A percentile compares a stretch with the other conserved stretches of the same genome.
phyloP scores from a whole-genome alignment of 352 stramenopile species.

The Peronosclerospora sorghi region DNA sequence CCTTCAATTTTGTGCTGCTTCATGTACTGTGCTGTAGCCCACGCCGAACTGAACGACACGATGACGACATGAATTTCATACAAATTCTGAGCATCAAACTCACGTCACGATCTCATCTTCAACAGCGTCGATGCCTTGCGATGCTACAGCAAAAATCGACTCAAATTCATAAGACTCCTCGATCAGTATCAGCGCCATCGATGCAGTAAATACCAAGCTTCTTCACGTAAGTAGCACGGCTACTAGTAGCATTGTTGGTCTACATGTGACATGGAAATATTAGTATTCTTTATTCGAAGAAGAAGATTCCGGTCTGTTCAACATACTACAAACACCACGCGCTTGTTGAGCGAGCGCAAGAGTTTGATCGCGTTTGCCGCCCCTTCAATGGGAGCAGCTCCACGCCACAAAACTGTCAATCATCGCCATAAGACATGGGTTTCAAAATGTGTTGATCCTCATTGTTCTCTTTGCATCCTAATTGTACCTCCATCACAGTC shows the following conservation, averaged over 20 bases:
- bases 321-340: conserved; percentile 71
- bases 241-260: conserved; percentile 84
- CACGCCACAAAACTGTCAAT: conserved; percentile 49
- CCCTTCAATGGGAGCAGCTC: conserved; percentile 47
- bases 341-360: conserved; percentile 65
- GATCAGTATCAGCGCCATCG: not conserved
- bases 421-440: not conserved
- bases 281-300: not conserved
- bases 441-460: not conserved
- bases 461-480: not conserved
- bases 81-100: conserved; percentile 2
- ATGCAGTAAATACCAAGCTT: conserved; percentile 44
- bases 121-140: conserved; percentile 51
- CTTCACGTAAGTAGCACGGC: conserved; percentile 68
- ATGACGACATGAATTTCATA: not conserved
- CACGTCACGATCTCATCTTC: conserved; percentile 77
- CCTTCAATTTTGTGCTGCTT: conserved; percentile 61
- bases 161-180: not conserved
- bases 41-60: conserved; percentile 44
- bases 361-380: conserved; percentile 53
- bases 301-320: no score
- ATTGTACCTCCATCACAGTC: conserved; percentile 70
- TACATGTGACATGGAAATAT: conserved; percentile 8
- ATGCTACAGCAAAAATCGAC: conserved; percentile 23
- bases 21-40: conserved; percentile 72